Conservation (phyloP, 805 yeast species). For the Jamesozyma jinghongensis region DNA sequence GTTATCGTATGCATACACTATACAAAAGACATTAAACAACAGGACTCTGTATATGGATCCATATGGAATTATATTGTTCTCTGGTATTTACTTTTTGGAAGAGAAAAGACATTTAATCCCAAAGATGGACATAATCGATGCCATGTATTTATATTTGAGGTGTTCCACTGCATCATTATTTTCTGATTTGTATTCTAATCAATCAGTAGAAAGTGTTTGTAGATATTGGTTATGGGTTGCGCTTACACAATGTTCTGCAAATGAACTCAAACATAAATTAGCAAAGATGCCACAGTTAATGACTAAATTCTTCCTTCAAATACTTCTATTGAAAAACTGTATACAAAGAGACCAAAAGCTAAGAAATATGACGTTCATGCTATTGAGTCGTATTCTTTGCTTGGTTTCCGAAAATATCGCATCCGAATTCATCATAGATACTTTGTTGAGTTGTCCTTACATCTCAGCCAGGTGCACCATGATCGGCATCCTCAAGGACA, state of each 20-base stretch:
- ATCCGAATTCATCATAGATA: constrained; percentile 54
- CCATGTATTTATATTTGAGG: constrained; percentile 35
- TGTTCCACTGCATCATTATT: constrained; percentile 35
- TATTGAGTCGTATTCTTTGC: constrained; percentile 55
- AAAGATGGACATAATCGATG: constrained; percentile 13
- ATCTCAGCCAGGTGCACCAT: constrained; percentile 49
- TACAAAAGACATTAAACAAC: constrained; percentile 24
- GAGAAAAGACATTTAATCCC: constrained; percentile 11
- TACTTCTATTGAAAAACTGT: constrained; percentile 34
- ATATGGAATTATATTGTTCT: constrained; percentile 27
- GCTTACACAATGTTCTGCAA: constrained; percentile 13
- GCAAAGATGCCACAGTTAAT: constrained; percentile 25
- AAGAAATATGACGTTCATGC: constrained; percentile 41
- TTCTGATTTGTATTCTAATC: constrained; percentile 18
- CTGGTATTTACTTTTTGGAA: constrained; percentile 16
- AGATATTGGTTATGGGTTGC: constrained; percentile 33
- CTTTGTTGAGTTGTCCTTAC: constrained; percentile 61
- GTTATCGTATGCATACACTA: constrained; percentile 30
- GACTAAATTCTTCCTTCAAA: constrained; percentile 34
- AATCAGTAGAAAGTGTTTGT: constrained; percentile 23
- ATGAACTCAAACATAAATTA: constrained; percentile 12
- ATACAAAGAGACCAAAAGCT: constrained; percentile 32
- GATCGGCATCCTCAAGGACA: constrained; percentile 59
- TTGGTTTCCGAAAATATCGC: constrained; percentile 46
- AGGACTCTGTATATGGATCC: constrained; percentile 26